Conservation (phyloP, 257 asterid species). For the Primulina tabacum region DNA sequence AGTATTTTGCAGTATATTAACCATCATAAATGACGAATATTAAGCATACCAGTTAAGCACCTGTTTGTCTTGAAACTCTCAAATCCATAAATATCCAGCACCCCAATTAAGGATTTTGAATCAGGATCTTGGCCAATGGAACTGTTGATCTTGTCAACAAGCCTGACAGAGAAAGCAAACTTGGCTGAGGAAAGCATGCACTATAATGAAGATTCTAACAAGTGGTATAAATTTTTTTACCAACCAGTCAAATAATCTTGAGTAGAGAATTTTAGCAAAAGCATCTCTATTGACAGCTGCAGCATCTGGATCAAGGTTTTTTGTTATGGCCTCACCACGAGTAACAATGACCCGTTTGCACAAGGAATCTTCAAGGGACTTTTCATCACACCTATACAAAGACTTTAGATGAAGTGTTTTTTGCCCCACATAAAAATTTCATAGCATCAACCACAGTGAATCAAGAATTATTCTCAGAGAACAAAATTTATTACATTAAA, state of each 20-base stretch:
- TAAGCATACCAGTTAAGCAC: conserved; percentile 99
- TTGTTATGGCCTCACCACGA: conserved; percentile 84
- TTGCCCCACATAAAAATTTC: conserved; percentile 3
- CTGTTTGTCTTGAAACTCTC: conserved; percentile 99
- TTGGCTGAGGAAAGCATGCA: conserved; percentile 13
- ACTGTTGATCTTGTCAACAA: conserved; percentile 76
- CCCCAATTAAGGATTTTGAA: conserved; percentile 73
- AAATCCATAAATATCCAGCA: conserved; percentile 93
- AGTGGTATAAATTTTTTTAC: conserved; percentile 24
- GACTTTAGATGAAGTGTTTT: conserved; percentile 20
- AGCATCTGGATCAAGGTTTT: conserved; percentile 62
- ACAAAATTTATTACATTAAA: conserved; percentile 42
- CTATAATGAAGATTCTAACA: conserved; percentile 8
- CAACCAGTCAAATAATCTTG: conserved; percentile 86
- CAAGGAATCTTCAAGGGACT: conserved; percentile 74
- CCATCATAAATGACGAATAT: conserved; percentile 41
- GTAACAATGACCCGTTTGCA: conserved; percentile 86
- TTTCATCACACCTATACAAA: conserved; percentile 66
- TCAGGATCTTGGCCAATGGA: conserved; percentile 90
- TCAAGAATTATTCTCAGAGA: not conserved
- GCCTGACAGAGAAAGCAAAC: conserved; percentile 48
- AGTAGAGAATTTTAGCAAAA: conserved; percentile 73
- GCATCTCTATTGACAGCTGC: conserved; percentile 82
- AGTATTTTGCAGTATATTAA: conserved; percentile 1
- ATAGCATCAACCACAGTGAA: not conserved